Base-by-base conservation (phyloP, 164 flowering plant genomes). In the Berberis thunbergii region DNA sequence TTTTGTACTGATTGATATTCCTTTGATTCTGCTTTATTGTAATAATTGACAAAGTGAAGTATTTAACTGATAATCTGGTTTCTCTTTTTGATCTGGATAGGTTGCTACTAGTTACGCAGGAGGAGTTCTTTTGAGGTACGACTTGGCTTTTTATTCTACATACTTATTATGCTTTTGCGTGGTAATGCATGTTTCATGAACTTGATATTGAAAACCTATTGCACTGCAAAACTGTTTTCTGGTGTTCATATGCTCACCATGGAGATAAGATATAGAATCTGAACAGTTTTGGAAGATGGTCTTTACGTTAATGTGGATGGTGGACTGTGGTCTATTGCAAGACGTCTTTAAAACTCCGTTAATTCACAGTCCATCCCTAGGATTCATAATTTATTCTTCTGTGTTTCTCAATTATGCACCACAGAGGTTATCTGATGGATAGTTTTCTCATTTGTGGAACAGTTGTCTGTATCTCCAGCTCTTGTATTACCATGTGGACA, bases 381-480 rank as follows among this genome's bases (percentile, higher is more conserved):
- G 26, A 26, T 26, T 26, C 26, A 26, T 26, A 26, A 46, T 46
- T 46, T 46, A 46, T 8, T 46, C 11, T 8, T 9, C 11, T 8
- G 7, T 50, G 12, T 50, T 9, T 50, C 12, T 50, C 11, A n/a
- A 2, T 50, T 5, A 5, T 5, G 8, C 7, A 5, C 26, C 54
- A 50, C 8, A 50, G 12, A 5, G 7, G 11, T 50, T 50, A 50
- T n/a, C 11, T 10, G 7, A n/a, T 50, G 49, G 8, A 8, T 46
- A 4, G 49, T 4, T 46, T 46, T 4, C 8, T 8, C 12, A 5
- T 50, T 42, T 42, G 13, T 11, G 46, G 53, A 76, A 76, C 91
- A 94, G 98, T 75, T 94, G 91, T 80, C 75, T 94, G 80, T 94
- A 94, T 78, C 86, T 94, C 64, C 87, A 82, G 78, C 96, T 90